Evolutionary conservation across 2,329 filamentous ascomycete genomes (phyloP).

Genomic region (Cordyceps fumosorosea): DNA sequence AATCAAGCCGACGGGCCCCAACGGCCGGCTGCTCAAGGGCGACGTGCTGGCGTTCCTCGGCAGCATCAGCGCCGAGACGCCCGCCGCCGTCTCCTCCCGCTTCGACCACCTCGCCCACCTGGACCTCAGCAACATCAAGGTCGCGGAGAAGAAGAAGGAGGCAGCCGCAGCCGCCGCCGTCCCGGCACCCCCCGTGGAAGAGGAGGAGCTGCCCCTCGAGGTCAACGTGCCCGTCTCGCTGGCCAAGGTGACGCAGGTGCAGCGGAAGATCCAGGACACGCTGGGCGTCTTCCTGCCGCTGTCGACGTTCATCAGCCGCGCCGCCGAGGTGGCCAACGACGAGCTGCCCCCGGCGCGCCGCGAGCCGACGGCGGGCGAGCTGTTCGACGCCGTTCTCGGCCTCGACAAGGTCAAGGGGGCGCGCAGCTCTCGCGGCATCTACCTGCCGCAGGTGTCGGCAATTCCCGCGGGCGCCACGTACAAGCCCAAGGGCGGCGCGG

Average conservation of each 20-base stretch:
- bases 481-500: slow-evolving; percentile 41
- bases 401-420: slow-evolving; percentile 39
- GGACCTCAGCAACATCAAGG: slow-evolving; percentile 92
- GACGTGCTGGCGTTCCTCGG: slow-evolving; percentile 90
- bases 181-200: slow-evolving; percentile 36
- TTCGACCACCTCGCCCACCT: slow-evolving; percentile 75
- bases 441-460: slow-evolving; percentile 65
- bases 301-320: slow-evolving; percentile 79
- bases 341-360: slow-evolving; percentile 64
- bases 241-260: slow-evolving; percentile 68
- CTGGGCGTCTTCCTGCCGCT: slow-evolving; percentile 77
- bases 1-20: slow-evolving; percentile 82
- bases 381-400: slow-evolving; percentile 86
- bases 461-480: slow-evolving; percentile 41
- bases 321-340: slow-evolving; percentile 81
- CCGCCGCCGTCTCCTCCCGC: slow-evolving; percentile 61
- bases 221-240: slow-evolving; percentile 74
- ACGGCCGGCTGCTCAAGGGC: slow-evolving; percentile 85
- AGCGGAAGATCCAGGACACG: slow-evolving; percentile 70
- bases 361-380: slow-evolving; percentile 63
- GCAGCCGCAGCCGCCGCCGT: slow-evolving; percentile 32
- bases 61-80: slow-evolving; percentile 64
- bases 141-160: slow-evolving; percentile 49
- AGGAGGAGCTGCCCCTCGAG: slow-evolving; percentile 41
- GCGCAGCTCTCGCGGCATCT: slow-evolving; percentile 51